Base-by-base conservation (phyloP, 257 asterid genomes). In the Eucommia ulmoides region DNA sequence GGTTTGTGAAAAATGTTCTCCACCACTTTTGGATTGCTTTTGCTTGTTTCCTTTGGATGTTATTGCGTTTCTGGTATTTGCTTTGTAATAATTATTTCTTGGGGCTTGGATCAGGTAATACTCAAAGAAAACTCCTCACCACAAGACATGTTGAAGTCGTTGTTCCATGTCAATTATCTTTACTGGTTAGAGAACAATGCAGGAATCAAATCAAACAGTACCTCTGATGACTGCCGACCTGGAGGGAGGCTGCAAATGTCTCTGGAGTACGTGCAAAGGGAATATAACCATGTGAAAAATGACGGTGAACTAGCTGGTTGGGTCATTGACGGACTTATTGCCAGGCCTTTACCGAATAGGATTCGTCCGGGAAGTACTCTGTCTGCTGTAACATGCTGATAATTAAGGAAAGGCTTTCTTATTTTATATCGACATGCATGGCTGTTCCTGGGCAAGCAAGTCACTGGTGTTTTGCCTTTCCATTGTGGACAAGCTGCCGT, bases 141-240 rank as follows among this genome's bases (percentile, higher is more conserved):
- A 41, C 93, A 74, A 63, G 98, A 82, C 68, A 85, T 89, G 98
- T 81, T 89, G 48, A 82, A 79, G 74, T 80, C 94, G 20, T 19
- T 89, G 70, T 85, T 82, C 71, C 96, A 85, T 62, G 92, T 82
- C 53, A 78, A 70, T 62, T 88, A 89, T 52, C 55, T 89, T 56
- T 82, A 85, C 59, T 89, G 98, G 96, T 67, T 89, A 72, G 98
- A 85, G 78, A 71, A 51, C 61, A 82, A 78, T 29, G 96, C 94
- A 11, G 98, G 98, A 51, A 77, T 89, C 29, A 66, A 56, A 58
- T 64, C 86, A 16, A 71, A 75, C 64, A 62, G 74, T 19, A 57
- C 55, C 14, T 23, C 56, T 17, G 70, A 69, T 41, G 98, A 85
- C 78, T 89, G 98, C 78, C 76, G 62, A 64, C 65, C 73, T 0